These are phyloP conservation scores for Climacium dendroides DNA, from an alignment of 225 moss, liverwort and hornwort species.

Conservation along the genomic window DNA sequence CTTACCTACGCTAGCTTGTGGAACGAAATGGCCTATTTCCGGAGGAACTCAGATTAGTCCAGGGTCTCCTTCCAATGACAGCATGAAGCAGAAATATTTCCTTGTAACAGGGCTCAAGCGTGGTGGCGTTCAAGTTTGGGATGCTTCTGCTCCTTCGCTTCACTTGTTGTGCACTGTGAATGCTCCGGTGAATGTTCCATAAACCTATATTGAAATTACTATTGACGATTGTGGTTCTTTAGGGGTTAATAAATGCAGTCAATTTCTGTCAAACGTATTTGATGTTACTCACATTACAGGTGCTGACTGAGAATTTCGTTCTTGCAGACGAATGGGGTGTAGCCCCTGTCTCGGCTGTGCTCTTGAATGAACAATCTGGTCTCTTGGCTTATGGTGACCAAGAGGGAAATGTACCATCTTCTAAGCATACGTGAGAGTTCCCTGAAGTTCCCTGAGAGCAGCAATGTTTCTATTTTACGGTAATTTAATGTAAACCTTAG, in stretches of 20 bases:
- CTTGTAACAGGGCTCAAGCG: slow-evolving; percentile 66
- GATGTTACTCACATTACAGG: neutral
- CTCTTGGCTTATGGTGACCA: slow-evolving; percentile 67
- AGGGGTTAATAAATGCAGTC: too few relatives aligned
- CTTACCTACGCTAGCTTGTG: slow-evolving; percentile 51
- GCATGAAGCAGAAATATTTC: slow-evolving; percentile 20
- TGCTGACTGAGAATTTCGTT: neutral
- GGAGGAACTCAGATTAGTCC: slow-evolving; percentile 37
- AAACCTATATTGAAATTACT: neutral
- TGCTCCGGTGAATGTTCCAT: slow-evolving; percentile 26
- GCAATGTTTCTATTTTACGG: too few relatives aligned
- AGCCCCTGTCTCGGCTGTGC: slow-evolving; percentile 36
- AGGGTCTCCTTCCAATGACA: slow-evolving; percentile 12
- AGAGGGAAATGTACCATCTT: slow-evolving; percentile 57
- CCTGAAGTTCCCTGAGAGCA: too few relatives aligned
- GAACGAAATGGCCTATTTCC: slow-evolving; percentile 86
- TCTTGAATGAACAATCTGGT: slow-evolving; percentile 54
- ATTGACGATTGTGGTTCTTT: neutral
- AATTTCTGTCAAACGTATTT: neutral
- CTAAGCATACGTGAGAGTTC: neutral
- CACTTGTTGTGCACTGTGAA: slow-evolving; percentile 47
- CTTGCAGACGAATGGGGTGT: slow-evolving; percentile 42
- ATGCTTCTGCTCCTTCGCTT: slow-evolving; percentile 60
- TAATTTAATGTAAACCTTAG: neutral
- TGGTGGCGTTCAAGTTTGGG: slow-evolving; percentile 78